Percentiles rank a stretch among this genome's conserved stretches.
Evolutionary conservation across 2,329 filamentous ascomycete genomes (phyloP).

Genomic region (Neopestalotiopsis sp.): DNA sequence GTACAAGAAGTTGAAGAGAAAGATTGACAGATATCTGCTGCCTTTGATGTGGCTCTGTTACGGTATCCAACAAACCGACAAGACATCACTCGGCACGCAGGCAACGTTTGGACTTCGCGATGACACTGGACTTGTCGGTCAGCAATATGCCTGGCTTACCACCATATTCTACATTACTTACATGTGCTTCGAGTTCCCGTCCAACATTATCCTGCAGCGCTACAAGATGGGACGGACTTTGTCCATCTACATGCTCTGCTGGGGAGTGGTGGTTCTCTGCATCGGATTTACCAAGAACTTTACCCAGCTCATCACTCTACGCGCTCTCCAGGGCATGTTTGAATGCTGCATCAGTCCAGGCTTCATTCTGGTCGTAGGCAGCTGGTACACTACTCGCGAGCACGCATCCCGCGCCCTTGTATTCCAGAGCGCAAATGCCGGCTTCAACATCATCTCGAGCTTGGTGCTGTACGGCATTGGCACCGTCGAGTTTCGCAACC

Average conservation of each 20-base stretch:
- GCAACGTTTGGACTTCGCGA: conserved; percentile 44
- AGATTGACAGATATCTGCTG: conserved; percentile 51
- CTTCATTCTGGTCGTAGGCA: conserved; percentile 43
- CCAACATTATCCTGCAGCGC: conserved; percentile 37
- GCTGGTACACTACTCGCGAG: conserved; percentile 45
- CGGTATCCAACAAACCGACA: conserved; percentile 55
- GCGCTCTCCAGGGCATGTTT: conserved; percentile 43
- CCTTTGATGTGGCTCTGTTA: conserved; percentile 56
- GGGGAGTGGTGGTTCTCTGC: conserved; percentile 42
- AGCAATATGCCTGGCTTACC: conserved; percentile 42
- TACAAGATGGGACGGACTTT: conserved; percentile 38
- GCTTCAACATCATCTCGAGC: conserved; percentile 42
- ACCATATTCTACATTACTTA: conserved; percentile 41
- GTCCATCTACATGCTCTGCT: conserved; percentile 39
- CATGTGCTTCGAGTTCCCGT: conserved; percentile 38
- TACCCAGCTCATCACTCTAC: conserved; percentile 40
- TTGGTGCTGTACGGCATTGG: conserved; percentile 45
- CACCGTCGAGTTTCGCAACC: conserved; percentile 31
- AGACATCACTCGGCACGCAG: conserved; percentile 47
- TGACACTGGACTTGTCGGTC: conserved; percentile 37
- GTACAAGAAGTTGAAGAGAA: conserved; percentile 44
- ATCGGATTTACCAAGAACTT: conserved; percentile 45
- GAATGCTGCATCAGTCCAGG: conserved; percentile 45
- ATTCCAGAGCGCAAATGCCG: conserved; percentile 44
- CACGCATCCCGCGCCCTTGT: conserved; percentile 41